Conservation (phyloP, 495 filamentous ascomycete species). For the Evansstolkia leycettana region DNA sequence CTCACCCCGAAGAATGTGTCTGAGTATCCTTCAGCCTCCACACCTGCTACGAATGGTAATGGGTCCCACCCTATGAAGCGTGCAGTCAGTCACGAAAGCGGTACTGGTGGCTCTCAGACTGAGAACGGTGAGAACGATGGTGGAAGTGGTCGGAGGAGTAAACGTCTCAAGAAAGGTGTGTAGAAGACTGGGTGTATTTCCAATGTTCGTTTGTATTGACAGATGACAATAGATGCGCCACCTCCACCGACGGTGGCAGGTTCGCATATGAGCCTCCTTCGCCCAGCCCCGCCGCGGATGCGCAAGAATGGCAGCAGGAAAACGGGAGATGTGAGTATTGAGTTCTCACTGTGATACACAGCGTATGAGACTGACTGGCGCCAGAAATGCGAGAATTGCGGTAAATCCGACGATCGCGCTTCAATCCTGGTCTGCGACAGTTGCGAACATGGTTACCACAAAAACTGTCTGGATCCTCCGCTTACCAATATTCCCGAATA, state of each 20-base stretch:
- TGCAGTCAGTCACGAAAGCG: slow-evolving; percentile 65
- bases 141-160: slow-evolving; percentile 70
- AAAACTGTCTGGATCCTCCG: slow-evolving; percentile 75
- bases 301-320: slow-evolving; percentile 54
- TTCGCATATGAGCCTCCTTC: slow-evolving; percentile 91
- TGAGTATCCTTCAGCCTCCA: slow-evolving; percentile 24
- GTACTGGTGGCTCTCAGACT: slow-evolving; percentile 40
- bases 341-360: slow-evolving; percentile 4
- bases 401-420: slow-evolving; percentile 59
- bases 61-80: slow-evolving; percentile 58
- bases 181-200: slow-evolving; percentile 7
- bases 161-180: slow-evolving; percentile 85
- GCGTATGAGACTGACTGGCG: slow-evolving; percentile 6
- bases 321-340: slow-evolving; percentile 58
- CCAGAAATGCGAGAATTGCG: slow-evolving; percentile 81
- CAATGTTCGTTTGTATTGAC: slow-evolving; percentile 7
- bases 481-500: slow-evolving; percentile 66
- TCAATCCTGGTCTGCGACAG: slow-evolving; percentile 80
- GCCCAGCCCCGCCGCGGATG: slow-evolving; percentile 62
- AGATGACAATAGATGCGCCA: slow-evolving; percentile 49
- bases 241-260: slow-evolving; percentile 87
- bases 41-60: slow-evolving; percentile 45
- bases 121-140: slow-evolving; percentile 55
- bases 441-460: slow-evolving; percentile 85
- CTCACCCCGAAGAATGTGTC: slow-evolving; percentile 27